Base-by-base conservation (phyloP, 2,329 filamentous ascomycete genomes). In the Colletotrichum siamense region DNA sequence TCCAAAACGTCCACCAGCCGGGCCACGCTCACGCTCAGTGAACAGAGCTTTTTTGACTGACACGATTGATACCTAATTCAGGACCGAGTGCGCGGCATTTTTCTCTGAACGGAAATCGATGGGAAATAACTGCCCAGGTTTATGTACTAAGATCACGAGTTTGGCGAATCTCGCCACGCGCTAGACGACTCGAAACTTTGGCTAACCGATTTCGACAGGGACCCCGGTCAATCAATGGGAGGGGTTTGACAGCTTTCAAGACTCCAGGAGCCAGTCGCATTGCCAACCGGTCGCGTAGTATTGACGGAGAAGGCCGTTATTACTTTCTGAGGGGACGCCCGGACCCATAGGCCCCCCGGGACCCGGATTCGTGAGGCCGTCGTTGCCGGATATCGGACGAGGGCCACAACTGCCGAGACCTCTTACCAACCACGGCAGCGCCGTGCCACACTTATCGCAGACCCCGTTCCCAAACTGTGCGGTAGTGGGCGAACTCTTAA, bases 281-380 rank as follows among this genome's bases (percentile, higher is more conserved):
- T 73, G 65, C 36, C 13, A 28, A 30, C 26, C 71, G 30, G n/a
- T 36, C 65, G 28, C 18, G 36, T 63, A 63, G 39, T 55, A 63
- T 28, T 30, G 32, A 52, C 28, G 57, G 64, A 57, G 13, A 61
- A 30, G 32, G 30, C 70, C 62, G 62, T 57, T 72, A 44, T 52
- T 52, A 55, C 16, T 22, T 32, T 22, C 24, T 22, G 15, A 44
- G 30, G 28, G 49, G 8, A 36, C 71, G 65, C 66, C 71, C 71
- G 71, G 71, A 62, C 71, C 30, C 44, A 30, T 24, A 69, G 64
- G 64, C 70, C 70, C 30, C 34, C 70, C 70, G 64, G 55, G 64
- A 15, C 34, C 70, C 70, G 64, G 55, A 55, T 18, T 64, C 26
- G 34, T 15, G 65, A 32, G 44, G 44, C 30, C 44, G 57, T 24